These are phyloP conservation scores for Trichoderma orchidacearum DNA, from an alignment of 495 filamentous ascomycete genomes.

Conservation along the genomic window DNA sequence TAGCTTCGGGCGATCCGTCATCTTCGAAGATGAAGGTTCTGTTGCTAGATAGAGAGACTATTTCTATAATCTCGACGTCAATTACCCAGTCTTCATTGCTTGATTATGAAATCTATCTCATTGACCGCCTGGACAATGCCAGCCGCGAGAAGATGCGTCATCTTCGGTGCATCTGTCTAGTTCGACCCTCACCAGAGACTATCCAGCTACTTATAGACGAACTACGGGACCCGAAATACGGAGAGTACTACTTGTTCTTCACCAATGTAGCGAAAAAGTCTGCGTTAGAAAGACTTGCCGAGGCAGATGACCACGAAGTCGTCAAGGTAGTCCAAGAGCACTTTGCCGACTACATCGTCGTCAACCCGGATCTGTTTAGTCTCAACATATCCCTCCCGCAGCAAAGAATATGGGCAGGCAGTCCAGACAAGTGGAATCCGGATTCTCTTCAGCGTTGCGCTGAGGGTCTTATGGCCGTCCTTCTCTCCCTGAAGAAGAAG, in stretches of 20 bases:
- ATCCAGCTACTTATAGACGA: conserved; percentile 92
- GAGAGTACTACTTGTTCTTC: conserved; percentile 94
- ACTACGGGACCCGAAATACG: conserved; percentile 90
- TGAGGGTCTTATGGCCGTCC: conserved; percentile 69
- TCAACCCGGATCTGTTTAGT: conserved; percentile 89
- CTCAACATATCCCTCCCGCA: conserved; percentile 61
- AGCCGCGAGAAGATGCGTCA: conserved; percentile 97
- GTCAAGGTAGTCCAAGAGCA: conserved; percentile 86
- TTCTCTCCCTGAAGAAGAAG: conserved; percentile 89
- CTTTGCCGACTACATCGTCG: conserved; percentile 87
- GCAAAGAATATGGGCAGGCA: conserved; percentile 65
- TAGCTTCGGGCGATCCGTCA: conserved; percentile 56
- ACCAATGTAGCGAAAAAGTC: conserved; percentile 97
- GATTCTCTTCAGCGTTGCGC: conserved; percentile 73
- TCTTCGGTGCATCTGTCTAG: conserved; percentile 82
- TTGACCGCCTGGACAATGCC: conserved; percentile 83
- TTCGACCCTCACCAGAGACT: conserved; percentile 80
- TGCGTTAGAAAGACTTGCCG: conserved; percentile 82
- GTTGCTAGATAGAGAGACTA: conserved; percentile 86
- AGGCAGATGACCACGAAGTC: conserved; percentile 97
- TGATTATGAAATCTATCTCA: conserved; percentile 94
- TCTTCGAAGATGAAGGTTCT: conserved; percentile 96
- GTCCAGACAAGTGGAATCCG: conserved; percentile 78
- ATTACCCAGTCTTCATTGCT: conserved; percentile 93
- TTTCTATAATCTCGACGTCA: conserved; percentile 83